Base-by-base conservation (phyloP, 2,329 filamentous ascomycete genomes). In the Hypoxylon sp. region DNA sequence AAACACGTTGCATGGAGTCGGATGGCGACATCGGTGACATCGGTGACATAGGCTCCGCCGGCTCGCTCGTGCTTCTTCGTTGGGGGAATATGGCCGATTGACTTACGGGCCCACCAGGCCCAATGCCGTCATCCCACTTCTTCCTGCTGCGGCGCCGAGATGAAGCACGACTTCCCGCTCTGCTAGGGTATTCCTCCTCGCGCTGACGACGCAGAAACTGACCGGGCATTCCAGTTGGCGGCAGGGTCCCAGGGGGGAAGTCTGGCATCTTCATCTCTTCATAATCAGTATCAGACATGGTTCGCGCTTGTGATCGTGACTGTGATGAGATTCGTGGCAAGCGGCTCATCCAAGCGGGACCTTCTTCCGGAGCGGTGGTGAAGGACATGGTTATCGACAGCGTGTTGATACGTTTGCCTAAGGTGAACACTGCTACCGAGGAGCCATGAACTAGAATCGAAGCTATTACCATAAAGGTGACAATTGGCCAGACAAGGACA, bases 371-470 rank as follows among this genome's bases (percentile, higher is more conserved):
- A 16, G 90, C 93, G 65, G 91, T 88, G 0, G 96, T 99, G 81
- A 98, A 99, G 0, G 96, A 97, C 87, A 99, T 92, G 58, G 96
- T 97, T 65, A 99, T 84, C 0, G 93, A 94, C 70, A 99, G 81
- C 0, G 96, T 98, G 80, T 98, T 98, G 86, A 99, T 99, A 65
- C 92, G 94, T 79, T 98, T 99, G 73, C 96, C 96, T 1, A 99
- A 87, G 0, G 96, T 98, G 74, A 99, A 99, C 7, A 99, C 96
- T 4, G 96, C 96, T 72, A 99, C 91, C 0, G 96, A 98, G n/a
- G 96, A 98, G 20, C 96, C 96, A 74, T 99, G 96, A 1, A 99
- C 93, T 36, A 98, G 80, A 73, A 99, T 99, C 11, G 96, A 99
- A 2, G 92, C 86, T 55, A 99, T 92, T 65, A 99, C 95, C 74